These are phyloP conservation scores for Solanum verrucosum DNA, from an alignment of 257 asterid genomes.

Conservation along the genomic window DNA sequence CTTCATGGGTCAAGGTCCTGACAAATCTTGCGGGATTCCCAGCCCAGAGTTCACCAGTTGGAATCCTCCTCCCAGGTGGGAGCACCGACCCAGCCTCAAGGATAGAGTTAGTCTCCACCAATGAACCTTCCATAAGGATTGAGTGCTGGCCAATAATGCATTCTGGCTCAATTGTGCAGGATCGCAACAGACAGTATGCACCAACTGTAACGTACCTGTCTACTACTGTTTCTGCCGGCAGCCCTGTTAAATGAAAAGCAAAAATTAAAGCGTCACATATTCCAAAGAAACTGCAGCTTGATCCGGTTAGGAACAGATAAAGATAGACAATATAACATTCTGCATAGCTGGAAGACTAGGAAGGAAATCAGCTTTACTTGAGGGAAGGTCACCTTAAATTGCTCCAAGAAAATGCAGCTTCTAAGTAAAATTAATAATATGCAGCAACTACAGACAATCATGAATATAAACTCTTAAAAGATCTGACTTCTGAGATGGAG, in stretches of 20 bases:
- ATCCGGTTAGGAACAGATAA: not conserved
- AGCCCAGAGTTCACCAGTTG: constrained; percentile 92
- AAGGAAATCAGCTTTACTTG: not conserved
- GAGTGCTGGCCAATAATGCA: constrained; percentile 95
- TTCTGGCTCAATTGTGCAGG: constrained; percentile 91
- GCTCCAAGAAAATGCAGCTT: not conserved
- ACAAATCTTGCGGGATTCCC: constrained; percentile 96
- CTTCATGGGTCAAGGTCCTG: constrained; percentile 74
- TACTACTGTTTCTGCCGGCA: constrained; percentile 80
- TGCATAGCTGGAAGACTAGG: not conserved
- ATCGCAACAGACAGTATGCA: constrained; percentile 73
- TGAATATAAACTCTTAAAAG: not conserved
- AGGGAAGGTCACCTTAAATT: not conserved
- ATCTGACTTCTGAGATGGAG: not conserved
- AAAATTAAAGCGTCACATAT: not conserved
- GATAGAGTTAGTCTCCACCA: constrained; percentile 86
- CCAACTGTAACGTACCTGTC: constrained; percentile 89
- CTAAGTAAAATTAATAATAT: not conserved
- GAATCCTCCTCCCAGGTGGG: constrained; percentile 95
- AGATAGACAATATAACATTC: not conserved
- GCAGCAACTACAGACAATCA: not conserved
- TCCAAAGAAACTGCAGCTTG: not conserved
- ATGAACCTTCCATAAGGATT: constrained; percentile 87
- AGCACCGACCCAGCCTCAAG: constrained; percentile 93
- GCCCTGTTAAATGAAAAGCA: constrained; percentile 36